A percentile compares a stretch with the other conserved stretches of the same genome.
Evolutionary conservation across 371 early-diverging fungal species (phyloP).

Genomic region (Apophysomyces elegans): DNA sequence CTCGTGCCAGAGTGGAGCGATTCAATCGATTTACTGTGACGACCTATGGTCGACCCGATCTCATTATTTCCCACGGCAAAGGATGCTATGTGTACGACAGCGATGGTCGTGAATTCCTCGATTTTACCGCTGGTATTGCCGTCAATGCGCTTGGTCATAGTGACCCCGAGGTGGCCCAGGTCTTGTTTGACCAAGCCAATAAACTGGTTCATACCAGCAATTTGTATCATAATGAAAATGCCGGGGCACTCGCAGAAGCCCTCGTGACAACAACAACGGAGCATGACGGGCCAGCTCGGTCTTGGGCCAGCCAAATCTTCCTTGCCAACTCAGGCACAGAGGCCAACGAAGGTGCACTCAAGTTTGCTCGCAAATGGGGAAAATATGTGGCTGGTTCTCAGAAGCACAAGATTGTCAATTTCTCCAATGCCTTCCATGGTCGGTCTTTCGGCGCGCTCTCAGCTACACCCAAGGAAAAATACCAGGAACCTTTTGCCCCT

Average conservation of each 20-base stretch:
- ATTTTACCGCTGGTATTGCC: slow-evolving; percentile 91
- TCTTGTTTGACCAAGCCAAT: slow-evolving; percentile 77
- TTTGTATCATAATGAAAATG: slow-evolving; percentile 81
- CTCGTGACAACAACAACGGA: slow-evolving; percentile 67
- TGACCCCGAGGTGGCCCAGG: slow-evolving; percentile 70
- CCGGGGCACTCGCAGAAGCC: slow-evolving; percentile 72
- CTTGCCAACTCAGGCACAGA: slow-evolving; percentile 93
- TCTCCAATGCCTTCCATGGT: slow-evolving; percentile 92
- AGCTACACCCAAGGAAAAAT: slow-evolving; percentile 89
- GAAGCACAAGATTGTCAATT: slow-evolving; percentile 74
- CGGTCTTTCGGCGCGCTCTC: slow-evolving; percentile 93
- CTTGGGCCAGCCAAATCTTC: slow-evolving; percentile 71
- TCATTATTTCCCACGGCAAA: slow-evolving; percentile 74
- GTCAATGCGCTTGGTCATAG: slow-evolving; percentile 89
- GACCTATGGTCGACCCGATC: slow-evolving; percentile 67
- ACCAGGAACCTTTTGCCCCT: slow-evolving; percentile 91
- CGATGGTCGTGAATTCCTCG: slow-evolving; percentile 75
- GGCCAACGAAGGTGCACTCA: slow-evolving; percentile 91
- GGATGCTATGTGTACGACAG: slow-evolving; percentile 80
- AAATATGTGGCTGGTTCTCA: slow-evolving; percentile 55
- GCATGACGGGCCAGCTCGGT: slow-evolving; percentile 31
- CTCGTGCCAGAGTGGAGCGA: slow-evolving; percentile 43
- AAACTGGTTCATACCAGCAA: slow-evolving; percentile 84
- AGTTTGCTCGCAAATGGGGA: slow-evolving; percentile 93
- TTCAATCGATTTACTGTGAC: slow-evolving; percentile 64